phyloP scores from a whole-genome alignment of 2,329 filamentous ascomycete genomes.

The Microcyclospora tardicrescens region DNA sequence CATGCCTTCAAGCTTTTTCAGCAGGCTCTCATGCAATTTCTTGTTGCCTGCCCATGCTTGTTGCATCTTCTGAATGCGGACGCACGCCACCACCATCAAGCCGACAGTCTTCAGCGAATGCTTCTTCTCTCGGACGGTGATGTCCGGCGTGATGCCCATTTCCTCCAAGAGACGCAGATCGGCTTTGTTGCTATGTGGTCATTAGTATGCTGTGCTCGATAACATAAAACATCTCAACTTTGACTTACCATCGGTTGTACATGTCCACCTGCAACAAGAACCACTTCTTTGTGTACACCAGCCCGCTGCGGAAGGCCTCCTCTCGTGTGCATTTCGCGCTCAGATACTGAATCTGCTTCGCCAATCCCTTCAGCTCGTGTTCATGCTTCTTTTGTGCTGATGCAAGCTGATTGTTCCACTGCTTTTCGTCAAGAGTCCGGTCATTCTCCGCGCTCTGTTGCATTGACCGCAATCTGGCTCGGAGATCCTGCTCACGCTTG shows the following conservation, averaged over 20 bases:
- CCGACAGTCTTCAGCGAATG: conserved; percentile 37
- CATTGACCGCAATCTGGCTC: conserved; percentile 18
- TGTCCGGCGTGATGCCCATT: conserved; percentile 55
- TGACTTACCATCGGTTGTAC: conserved; percentile 76
- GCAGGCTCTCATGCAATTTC: conserved; percentile 35
- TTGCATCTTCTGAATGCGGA: conserved; percentile 39
- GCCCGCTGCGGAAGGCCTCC: conserved; percentile 62
- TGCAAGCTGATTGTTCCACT: conserved; percentile 34
- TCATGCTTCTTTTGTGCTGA: conserved; percentile 57
- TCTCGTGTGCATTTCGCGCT: conserved; percentile 70
- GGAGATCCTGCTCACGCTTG: conserved; percentile 24
- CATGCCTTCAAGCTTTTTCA: conserved; percentile 35
- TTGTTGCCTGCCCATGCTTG: conserved; percentile 38
- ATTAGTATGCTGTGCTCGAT: background rate
- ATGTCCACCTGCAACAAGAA: conserved; percentile 68
- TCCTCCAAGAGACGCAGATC: conserved; percentile 74
- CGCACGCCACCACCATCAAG: conserved; percentile 35
- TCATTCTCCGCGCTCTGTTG: conserved; percentile 9
- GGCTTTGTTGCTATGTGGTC: conserved; percentile 62
- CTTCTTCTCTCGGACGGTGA: conserved; percentile 30
- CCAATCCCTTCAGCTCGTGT: conserved; percentile 67
- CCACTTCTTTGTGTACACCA: conserved; percentile 78
- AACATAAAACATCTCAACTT: background rate
- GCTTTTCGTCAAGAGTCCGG: conserved; percentile 12
- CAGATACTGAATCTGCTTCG: conserved; percentile 84